Evolutionary conservation across 2,329 filamentous ascomycete genomes (phyloP), one percentile per base, ranked within the genome.

Genomic region (Neonectria neomacrospora): DNA sequence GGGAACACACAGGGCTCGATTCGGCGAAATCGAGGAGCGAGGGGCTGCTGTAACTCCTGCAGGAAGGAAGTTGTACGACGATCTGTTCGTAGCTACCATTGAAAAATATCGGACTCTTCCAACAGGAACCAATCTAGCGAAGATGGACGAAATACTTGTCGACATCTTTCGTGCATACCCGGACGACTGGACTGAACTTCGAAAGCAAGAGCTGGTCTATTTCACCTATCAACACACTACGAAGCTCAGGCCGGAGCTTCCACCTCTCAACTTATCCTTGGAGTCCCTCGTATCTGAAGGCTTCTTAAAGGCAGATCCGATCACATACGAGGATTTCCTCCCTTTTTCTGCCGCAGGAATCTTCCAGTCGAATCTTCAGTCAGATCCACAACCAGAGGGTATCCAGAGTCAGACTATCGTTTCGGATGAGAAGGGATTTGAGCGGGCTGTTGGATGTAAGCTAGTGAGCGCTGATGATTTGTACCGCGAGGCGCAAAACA

Each of bases 281-380:
- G 71, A 78, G 1, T 48, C 71, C 1, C 73, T 83, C 1, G 54
- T 84, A 2, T 57, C 68, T 2, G 53, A 73, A 0, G 76, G 77
- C 0, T 26, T 76, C 3, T 39, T 86, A 0, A 67, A 75, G 41
- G 76, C 75, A 5, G 69, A 77, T 3, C 81, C 84, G 2, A 78
- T 86, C 18, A 84, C 80, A 0, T 86, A 86, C 59, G 84, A 86
- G 61, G 84, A 86, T 57, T 86, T 86, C 51, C 73, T 86, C 4
- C 84, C 84, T 0, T 71, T 86, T 2, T 85, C 82, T 1, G 84
- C 84, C 0, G 84, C 82, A 0, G 83, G 83, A 0, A 86, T 86
- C 41, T 84, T 85, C 64, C 78, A 78, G 41, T 83, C 81, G 0
- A 84, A 83, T 20, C 67, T 83, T 2, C 18, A 14, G 20, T 14